Base-by-base conservation (phyloP, 2,329 filamentous ascomycete species). In the Ascochyta koolunga region DNA sequence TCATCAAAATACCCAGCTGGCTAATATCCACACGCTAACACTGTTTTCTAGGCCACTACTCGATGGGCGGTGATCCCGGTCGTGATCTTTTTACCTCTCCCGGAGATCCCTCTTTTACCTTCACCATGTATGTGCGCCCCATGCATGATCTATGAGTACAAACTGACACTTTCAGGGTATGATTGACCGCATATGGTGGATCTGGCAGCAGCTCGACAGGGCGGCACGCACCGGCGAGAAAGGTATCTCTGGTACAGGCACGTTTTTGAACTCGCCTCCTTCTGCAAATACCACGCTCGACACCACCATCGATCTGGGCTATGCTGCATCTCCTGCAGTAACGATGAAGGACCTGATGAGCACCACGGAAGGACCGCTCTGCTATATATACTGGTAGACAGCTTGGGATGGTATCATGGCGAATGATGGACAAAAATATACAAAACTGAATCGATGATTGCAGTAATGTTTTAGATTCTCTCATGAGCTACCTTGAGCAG, bases 211-310 rank as follows among this genome's bases (percentile, higher is more conserved):
- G 47, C 61, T 77, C 18, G 74, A 81, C 49, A 61, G 68, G 35
- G 62, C 68, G 52, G 70, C 69, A 4, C 69, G 79, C 22, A 62
- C 54, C 1, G 56, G 64, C 16, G 58, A 53, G 2, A 32, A 54
- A 15, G 68, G 66, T 6, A 77, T 82, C 50, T 67, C 67, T 1
- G 80, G 80, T 4, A 81, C 79, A 1, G 72, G 65, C 9, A 81
- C 79, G 0, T 78, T 81, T 32, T 63, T 78, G 41, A 77, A 80
- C 50, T 39, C 49, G 1, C 79, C 79, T 3, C 68, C 77, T 3
- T 78, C 76, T 15, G 49, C 75, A 1, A 74, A 79, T 46, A 78
- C 79, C n/a, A 81, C 78, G 2, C 69, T 82, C 5, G 70, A 79
- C 4, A 77, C 77, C 11, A 54, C 62, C 0, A 63, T 82, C 18